These are phyloP conservation scores for Hibiscus trionum DNA, from an alignment of 345 rosid species.

Conservation along the genomic window DNA sequence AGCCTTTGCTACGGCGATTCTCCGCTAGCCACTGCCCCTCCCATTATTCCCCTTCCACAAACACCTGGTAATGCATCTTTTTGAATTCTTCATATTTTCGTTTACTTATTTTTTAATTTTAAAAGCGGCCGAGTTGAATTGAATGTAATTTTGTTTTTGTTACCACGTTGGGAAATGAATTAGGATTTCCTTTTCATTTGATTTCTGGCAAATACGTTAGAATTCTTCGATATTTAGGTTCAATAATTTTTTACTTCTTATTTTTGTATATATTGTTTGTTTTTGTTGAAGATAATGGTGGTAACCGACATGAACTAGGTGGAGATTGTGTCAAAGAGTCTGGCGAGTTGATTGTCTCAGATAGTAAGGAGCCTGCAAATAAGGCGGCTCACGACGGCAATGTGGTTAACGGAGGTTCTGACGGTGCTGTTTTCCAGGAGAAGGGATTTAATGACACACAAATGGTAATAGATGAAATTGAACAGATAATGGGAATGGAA, in stretches of 20 bases:
- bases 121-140: not conserved
- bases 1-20: conserved; percentile 39
- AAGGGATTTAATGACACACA: conserved; percentile 12
- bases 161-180: not conserved
- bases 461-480: conserved; percentile 24
- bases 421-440: conserved; percentile 11
- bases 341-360: conserved; percentile 13
- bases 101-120: not conserved
- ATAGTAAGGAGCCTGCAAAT: conserved; percentile 11
- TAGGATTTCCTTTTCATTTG: not conserved
- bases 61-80: conserved; percentile 19
- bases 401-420: conserved; percentile 14
- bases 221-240: not conserved
- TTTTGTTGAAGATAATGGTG: conserved; percentile 17
- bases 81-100: not conserved
- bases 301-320: conserved; percentile 2
- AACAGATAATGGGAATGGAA: conserved; percentile 20
- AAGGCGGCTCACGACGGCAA: conserved; percentile 2
- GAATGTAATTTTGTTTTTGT: not conserved
- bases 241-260: no score
- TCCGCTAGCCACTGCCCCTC: conserved; percentile 31
- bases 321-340: conserved; percentile 1
- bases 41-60: conserved; percentile 20
- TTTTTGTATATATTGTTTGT: conserved; percentile 8
- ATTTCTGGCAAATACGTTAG: not conserved